Conservation (phyloP, 805 yeast species). For the Sugiyamaella boreocaroliniensis region DNA sequence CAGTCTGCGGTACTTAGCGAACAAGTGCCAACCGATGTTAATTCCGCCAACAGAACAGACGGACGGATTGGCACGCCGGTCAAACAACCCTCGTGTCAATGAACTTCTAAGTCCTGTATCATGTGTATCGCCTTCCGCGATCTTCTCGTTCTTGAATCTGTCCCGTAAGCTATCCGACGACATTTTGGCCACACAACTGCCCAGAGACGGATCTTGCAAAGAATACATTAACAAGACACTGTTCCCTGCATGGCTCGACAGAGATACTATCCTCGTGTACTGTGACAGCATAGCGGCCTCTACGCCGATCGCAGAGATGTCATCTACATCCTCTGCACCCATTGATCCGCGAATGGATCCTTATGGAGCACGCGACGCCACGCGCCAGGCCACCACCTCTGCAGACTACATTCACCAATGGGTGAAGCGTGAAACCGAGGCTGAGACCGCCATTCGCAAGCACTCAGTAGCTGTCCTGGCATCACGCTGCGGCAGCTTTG, state of each 20-base stretch:
- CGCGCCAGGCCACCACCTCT: slow-evolving; percentile 1
- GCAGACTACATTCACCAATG: slow-evolving; percentile 15
- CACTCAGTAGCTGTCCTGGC: slow-evolving; percentile 15
- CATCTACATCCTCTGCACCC: background rate
- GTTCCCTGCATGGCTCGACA: slow-evolving; percentile 20
- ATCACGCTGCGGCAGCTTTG: slow-evolving; percentile 18
- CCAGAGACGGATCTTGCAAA: slow-evolving; percentile 22
- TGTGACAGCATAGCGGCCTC: slow-evolving; percentile 14
- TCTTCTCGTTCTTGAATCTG: slow-evolving; percentile 23
- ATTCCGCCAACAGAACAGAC: background rate
- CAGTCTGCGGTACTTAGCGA: too few species aligned
- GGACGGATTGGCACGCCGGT: background rate
- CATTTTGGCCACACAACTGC: slow-evolving; percentile 23
- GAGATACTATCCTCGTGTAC: slow-evolving; percentile 16
- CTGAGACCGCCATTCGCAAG: slow-evolving; percentile 19
- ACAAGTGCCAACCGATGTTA: background rate
- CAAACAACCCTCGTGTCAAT: background rate
- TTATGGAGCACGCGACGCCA: slow-evolving; percentile 19
- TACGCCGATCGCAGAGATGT: background rate
- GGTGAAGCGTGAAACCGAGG: slow-evolving; percentile 15
- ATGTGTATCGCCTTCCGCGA: slow-evolving; percentile 23
- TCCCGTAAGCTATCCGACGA: slow-evolving; percentile 29
- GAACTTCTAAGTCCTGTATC: slow-evolving; percentile 15
- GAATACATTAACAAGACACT: slow-evolving; percentile 13
- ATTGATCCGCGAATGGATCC: slow-evolving; percentile 22